Evolutionary conservation across 2,329 filamentous ascomycete species (phyloP).

Genomic region (Aspergillus fructus): DNA sequence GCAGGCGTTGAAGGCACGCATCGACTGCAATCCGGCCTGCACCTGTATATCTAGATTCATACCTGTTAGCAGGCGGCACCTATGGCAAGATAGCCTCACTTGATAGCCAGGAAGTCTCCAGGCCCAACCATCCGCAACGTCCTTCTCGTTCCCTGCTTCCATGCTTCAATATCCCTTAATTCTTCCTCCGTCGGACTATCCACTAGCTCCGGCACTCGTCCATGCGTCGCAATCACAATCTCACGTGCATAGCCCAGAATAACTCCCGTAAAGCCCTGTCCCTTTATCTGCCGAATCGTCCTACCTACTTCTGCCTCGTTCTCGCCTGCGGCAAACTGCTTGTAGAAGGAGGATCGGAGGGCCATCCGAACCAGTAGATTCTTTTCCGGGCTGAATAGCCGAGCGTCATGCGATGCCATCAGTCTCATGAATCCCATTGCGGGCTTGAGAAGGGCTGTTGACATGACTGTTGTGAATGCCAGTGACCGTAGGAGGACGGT

Average conservation of each 20-base stretch:
- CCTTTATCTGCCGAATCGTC: slow-evolving; percentile 40
- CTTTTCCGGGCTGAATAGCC: neutral
- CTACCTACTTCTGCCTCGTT: slow-evolving; percentile 40
- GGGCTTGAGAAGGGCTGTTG: neutral
- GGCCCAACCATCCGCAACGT: slow-evolving; percentile 46
- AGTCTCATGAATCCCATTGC: neutral
- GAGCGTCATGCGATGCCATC: neutral
- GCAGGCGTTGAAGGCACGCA: slow-evolving; percentile 34
- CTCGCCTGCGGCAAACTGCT: slow-evolving; percentile 87
- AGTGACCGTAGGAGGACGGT: neutral
- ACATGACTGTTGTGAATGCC: neutral
- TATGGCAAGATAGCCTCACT: slow-evolving; percentile 26
- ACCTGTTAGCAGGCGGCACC: neutral
- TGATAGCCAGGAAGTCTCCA: slow-evolving; percentile 46
- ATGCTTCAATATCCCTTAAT: slow-evolving; percentile 23
- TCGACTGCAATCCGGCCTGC: slow-evolving; percentile 41
- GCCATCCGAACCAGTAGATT: neutral
- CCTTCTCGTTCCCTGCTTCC: slow-evolving; percentile 46
- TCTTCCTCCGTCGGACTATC: slow-evolving; percentile 34
- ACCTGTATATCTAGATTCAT: slow-evolving; percentile 40
- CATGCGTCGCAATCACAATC: too few species aligned
- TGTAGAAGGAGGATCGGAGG: slow-evolving; percentile 56
- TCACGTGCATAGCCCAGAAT: slow-evolving; percentile 46
- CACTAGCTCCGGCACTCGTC: too few species aligned
- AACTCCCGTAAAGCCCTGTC: slow-evolving; percentile 48